phyloP scores from a whole-genome alignment of 495 filamentous ascomycete species.

The Penicillium diatomitis region DNA sequence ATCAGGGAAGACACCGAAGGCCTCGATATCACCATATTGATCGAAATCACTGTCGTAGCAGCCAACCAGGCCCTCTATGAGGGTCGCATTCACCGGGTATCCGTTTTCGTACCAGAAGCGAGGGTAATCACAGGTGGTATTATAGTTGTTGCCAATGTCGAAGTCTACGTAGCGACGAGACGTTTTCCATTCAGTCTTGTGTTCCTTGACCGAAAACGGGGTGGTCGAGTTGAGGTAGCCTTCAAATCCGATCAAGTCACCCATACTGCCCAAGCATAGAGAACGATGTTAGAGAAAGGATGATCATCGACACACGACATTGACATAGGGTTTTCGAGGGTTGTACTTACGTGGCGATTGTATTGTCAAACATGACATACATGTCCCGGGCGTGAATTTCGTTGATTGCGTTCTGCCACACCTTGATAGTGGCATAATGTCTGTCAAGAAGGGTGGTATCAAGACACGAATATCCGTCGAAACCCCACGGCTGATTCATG shows the following conservation, averaged over 20 bases:
- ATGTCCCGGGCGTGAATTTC: constrained; percentile 58
- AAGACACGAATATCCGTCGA: constrained; percentile 56
- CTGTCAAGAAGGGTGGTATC: constrained; percentile 62
- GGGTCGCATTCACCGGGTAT: constrained; percentile 36
- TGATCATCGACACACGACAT: not conserved
- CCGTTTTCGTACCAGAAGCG: constrained; percentile 60
- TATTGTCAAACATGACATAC: constrained; percentile 67
- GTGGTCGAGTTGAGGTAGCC: constrained; percentile 55
- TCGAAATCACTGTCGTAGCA: constrained; percentile 67
- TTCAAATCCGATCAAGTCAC: constrained; percentile 59
- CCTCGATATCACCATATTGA: constrained; percentile 58
- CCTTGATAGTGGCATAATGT: constrained; percentile 54
- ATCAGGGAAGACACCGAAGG: constrained; percentile 59
- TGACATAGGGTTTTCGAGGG: not conserved
- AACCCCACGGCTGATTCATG: constrained; percentile 63
- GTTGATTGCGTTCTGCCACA: constrained; percentile 53
- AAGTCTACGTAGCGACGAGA: constrained; percentile 55
- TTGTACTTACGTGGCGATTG: constrained; percentile 52
- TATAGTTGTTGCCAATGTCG: constrained; percentile 44
- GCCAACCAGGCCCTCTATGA: constrained; percentile 39
- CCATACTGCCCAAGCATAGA: constrained; percentile 33
- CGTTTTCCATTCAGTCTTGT: constrained; percentile 48
- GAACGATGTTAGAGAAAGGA: too few species aligned
- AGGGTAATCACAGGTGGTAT: constrained; percentile 52
- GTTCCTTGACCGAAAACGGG: constrained; percentile 48